A percentile compares a stretch with the other conserved stretches of the same genome.
Evolutionary conservation across 352 stramenopile genomes (phyloP).

Genomic region (Phytophthora constricta): DNA sequence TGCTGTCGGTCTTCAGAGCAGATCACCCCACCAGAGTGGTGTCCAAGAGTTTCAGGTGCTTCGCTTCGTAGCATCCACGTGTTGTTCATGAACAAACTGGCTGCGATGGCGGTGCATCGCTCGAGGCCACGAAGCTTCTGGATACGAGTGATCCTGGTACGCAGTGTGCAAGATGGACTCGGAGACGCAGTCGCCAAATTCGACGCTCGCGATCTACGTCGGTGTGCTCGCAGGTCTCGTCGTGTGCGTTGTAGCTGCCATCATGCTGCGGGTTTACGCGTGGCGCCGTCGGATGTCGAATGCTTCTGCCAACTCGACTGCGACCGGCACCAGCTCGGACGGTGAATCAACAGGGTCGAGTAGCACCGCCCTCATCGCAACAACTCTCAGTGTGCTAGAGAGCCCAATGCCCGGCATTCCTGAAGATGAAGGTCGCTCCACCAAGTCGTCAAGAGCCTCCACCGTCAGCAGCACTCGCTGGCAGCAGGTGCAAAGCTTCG

Average conservation of each 20-base stretch:
- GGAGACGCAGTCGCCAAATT: constrained; percentile 31
- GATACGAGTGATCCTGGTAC: too few relatives aligned
- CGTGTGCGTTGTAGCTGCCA: constrained; percentile 17
- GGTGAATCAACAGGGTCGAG: constrained; percentile 9
- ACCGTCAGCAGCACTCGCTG: constrained; percentile 17
- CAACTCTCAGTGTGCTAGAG: constrained; percentile 27
- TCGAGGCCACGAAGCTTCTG: background rate
- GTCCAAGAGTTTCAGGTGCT: background rate
- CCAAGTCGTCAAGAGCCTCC: constrained; percentile 19
- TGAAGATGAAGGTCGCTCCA: constrained; percentile 7
- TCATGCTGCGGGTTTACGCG: constrained; percentile 27
- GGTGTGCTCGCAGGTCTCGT: constrained; percentile 26
- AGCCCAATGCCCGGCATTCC: constrained; percentile 20
- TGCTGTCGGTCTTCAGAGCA: too few relatives aligned
- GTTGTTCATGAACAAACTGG: background rate
- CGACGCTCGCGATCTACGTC: constrained; percentile 31
- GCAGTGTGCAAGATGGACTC: constrained; percentile 33
- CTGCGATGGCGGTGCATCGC: background rate
- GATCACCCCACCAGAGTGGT: background rate
- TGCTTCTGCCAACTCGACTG: background rate
- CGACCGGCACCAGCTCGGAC: constrained; percentile 18
- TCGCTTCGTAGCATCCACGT: constrained; percentile 1
- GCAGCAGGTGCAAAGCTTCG: constrained; percentile 19
- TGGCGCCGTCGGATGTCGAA: constrained; percentile 31
- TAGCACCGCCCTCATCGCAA: constrained; percentile 26